Percentiles rank a stretch among this genome's conserved stretches.
phyloP scores from a whole-genome alignment of 805 yeast species.

The Metschnikowia henanensis region DNA sequence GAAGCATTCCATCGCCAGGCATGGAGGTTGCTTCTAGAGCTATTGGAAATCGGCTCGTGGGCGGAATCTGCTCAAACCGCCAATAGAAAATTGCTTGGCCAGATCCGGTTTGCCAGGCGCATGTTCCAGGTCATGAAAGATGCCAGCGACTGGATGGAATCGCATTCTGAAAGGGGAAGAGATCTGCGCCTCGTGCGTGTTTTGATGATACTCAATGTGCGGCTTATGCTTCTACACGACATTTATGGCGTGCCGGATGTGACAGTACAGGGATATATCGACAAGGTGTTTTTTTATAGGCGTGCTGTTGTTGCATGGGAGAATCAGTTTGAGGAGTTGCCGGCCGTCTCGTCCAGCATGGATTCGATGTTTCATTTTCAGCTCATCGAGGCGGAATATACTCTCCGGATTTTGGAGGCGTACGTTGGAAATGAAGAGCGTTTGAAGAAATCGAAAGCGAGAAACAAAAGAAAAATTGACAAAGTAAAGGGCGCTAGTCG shows the following conservation, averaged over 20 bases:
- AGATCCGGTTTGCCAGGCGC: background rate
- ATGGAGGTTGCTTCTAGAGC: background rate
- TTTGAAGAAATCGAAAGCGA: background rate
- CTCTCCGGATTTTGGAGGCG: background rate
- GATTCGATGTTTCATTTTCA: background rate
- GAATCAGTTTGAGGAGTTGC: background rate
- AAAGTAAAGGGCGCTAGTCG: background rate
- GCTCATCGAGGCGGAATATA: background rate
- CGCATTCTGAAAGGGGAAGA: background rate
- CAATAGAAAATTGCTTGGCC: background rate
- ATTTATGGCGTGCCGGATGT: background rate
- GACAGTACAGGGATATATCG: background rate
- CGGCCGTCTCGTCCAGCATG: background rate
- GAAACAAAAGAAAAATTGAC: background rate
- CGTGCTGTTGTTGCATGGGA: background rate
- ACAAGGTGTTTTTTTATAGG: too few species aligned
- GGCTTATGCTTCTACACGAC: background rate
- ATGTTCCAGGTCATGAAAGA: background rate
- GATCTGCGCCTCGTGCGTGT: background rate
- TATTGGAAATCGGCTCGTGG: background rate
- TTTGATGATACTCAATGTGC: background rate
- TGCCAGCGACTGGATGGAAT: background rate
- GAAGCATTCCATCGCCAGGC: background rate
- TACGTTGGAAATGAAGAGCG: background rate
- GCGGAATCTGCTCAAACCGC: background rate